A percentile compares a stretch with the other conserved stretches of the same genome.
These are phyloP conservation scores for Endoconidiophora polonica DNA, from an alignment of 2,329 filamentous ascomycete genomes.

Conservation along the genomic window DNA sequence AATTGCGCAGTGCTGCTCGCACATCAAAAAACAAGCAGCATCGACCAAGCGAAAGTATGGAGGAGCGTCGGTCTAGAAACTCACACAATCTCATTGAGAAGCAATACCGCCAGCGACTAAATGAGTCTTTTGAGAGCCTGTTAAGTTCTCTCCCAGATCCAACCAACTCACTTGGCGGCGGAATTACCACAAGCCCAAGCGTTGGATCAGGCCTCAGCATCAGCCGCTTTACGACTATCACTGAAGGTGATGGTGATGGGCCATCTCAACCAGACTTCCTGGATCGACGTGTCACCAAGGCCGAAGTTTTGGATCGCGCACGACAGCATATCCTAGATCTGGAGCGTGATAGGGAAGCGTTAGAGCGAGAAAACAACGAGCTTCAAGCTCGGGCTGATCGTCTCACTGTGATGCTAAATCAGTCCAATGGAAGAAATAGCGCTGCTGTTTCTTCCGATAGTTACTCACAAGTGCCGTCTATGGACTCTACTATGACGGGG, in stretches of 20 bases:
- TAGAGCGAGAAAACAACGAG: slow-evolving; percentile 19
- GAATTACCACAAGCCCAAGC: neutral
- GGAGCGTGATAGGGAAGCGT: slow-evolving; percentile 18
- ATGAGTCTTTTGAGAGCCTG: slow-evolving; percentile 20
- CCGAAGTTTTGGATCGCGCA: slow-evolving; percentile 22
- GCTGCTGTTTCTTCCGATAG: no score
- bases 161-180: neutral
- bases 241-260: slow-evolving; percentile 8
- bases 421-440: neutral
- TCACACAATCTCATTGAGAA: slow-evolving; percentile 22
- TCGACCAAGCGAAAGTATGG: slow-evolving; percentile 17
- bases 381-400: slow-evolving; percentile 13
- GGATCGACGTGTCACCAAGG: slow-evolving; percentile 22
- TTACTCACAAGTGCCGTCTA: no score
- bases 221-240: slow-evolving; percentile 9
- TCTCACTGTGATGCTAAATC: slow-evolving; percentile 4
- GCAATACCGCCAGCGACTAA: slow-evolving; percentile 21
- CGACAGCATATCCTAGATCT: slow-evolving; percentile 20
- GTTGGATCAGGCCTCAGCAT: slow-evolving; percentile 4
- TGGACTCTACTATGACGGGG: no score
- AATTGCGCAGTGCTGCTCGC: slow-evolving; percentile 19
- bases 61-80: slow-evolving; percentile 19
- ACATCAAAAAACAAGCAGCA: slow-evolving; percentile 18
- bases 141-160: slow-evolving; percentile 18
- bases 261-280: slow-evolving; percentile 13